A percentile compares a stretch with the other conserved stretches of the same genome.
These are phyloP conservation scores for Grigorovia humatica DNA, from an alignment of 805 yeast genomes.

Conservation along the genomic window DNA sequence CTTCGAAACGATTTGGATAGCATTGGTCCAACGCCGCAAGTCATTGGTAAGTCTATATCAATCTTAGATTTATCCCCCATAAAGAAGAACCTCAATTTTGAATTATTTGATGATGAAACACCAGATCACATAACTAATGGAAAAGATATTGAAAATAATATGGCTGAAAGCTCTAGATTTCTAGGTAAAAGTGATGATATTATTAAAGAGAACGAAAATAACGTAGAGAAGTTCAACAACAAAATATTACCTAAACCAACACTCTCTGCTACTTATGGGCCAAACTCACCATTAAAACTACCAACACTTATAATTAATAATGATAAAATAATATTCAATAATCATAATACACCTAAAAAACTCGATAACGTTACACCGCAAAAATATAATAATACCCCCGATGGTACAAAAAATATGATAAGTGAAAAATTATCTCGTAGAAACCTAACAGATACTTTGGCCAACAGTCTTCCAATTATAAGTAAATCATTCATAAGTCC, in stretches of 20 bases:
- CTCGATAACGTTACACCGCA: slow-evolving; percentile 10
- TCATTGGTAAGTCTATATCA: slow-evolving; percentile 65
- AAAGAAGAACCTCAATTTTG: slow-evolving; percentile 6
- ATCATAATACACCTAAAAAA: slow-evolving; percentile 1
- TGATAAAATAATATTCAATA: slow-evolving; percentile 21
- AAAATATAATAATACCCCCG: slow-evolving; percentile 15
- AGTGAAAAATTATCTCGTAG: background rate
- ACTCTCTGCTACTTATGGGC: slow-evolving; percentile 14
- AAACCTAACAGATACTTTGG: background rate
- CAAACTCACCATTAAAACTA: slow-evolving; percentile 24
- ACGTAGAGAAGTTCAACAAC: no score
- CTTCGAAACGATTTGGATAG: background rate
- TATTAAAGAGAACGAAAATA: no score
- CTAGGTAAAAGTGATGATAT: no score
- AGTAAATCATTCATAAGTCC: slow-evolving; percentile 7
- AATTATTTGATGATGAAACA: background rate
- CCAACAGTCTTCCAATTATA: background rate
- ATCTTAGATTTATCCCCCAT: slow-evolving; percentile 45
- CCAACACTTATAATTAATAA: background rate
- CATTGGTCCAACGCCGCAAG: slow-evolving; percentile 82
- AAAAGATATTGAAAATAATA: no score
- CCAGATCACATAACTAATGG: background rate
- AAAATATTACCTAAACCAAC: no score
- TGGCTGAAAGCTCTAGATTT: no score
- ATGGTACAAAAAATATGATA: slow-evolving; percentile 2